These are phyloP conservation scores for Cerioporus squamosus DNA, from an alignment of 1,284 basidiomycete genomes.

Conservation along the genomic window DNA sequence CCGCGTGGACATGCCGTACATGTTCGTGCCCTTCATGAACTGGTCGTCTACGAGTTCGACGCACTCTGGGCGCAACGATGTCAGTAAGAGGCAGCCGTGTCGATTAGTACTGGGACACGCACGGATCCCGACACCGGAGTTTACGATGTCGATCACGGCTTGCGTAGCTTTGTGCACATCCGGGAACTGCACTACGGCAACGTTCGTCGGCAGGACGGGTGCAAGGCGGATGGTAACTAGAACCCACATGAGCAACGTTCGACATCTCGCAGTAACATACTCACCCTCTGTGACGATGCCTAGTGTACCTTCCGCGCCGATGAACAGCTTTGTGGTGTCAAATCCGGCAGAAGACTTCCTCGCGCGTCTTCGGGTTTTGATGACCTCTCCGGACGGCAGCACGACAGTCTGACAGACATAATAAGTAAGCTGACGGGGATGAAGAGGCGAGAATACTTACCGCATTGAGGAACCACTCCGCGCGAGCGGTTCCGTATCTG, in stretches of 20 bases:
- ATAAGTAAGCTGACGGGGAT: too few species aligned
- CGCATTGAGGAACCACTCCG: slow-evolving; percentile 69
- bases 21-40: slow-evolving; percentile 76
- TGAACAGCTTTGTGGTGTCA: slow-evolving; percentile 92
- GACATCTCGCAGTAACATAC: neutral
- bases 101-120: neutral
- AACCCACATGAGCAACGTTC: neutral
- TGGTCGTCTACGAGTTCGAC: slow-evolving; percentile 80
- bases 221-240: slow-evolving; percentile 80
- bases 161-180: slow-evolving; percentile 68
- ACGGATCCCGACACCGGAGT: slow-evolving; percentile 57
- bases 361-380: slow-evolving; percentile 88
- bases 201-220: slow-evolving; percentile 77
- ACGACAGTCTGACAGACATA: slow-evolving; percentile 72
- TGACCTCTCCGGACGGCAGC: slow-evolving; percentile 88
- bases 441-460: slow-evolving; percentile 40
- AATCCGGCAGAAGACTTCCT: slow-evolving; percentile 92
- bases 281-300: slow-evolving; percentile 92
- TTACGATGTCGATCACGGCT: slow-evolving; percentile 78
- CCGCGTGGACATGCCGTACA: slow-evolving; percentile 57
- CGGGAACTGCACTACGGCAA: slow-evolving; percentile 73
- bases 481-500: slow-evolving; percentile 60
- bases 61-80: slow-evolving; percentile 46
- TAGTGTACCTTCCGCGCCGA: slow-evolving; percentile 93
- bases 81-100: neutral